Evolutionary conservation across 2,329 filamentous ascomycete species (phyloP).

Genomic region (Dothidotthia symphoricarpi): DNA sequence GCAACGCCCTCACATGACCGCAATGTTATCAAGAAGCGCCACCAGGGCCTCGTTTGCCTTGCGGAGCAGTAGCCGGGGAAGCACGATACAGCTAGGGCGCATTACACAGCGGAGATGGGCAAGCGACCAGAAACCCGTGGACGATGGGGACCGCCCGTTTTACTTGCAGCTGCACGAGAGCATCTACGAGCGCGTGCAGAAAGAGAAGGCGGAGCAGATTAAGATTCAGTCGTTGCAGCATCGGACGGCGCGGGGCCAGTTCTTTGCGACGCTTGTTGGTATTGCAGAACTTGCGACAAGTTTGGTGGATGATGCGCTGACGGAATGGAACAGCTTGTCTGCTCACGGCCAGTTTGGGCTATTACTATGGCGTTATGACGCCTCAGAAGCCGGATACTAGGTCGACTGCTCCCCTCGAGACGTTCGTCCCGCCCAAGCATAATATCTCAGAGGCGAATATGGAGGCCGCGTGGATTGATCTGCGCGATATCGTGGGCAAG

Average conservation of each 20-base stretch:
- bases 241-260: slow-evolving; percentile 39
- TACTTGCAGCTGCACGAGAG: slow-evolving; percentile 63
- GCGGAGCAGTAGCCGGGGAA: slow-evolving; percentile 10
- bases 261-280: slow-evolving; percentile 33
- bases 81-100: slow-evolving; percentile 11
- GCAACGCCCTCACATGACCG: slow-evolving; percentile 12
- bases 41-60: slow-evolving; percentile 24
- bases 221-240: slow-evolving; percentile 30
- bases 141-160: slow-evolving; percentile 50
- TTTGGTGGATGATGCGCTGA: slow-evolving; percentile 3
- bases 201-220: slow-evolving; percentile 58
- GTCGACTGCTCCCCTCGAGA: slow-evolving; percentile 59
- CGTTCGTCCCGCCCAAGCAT: slow-evolving; percentile 51
- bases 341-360: slow-evolving; percentile 53
- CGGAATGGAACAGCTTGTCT: slow-evolving; percentile 46
- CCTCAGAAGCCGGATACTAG: slow-evolving; percentile 48
- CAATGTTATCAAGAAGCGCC: slow-evolving; percentile 34
- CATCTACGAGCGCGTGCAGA: slow-evolving; percentile 57
- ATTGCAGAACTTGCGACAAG: slow-evolving; percentile 1
- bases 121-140: slow-evolving; percentile 21
- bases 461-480: slow-evolving; percentile 64
- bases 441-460: slow-evolving; percentile 58
- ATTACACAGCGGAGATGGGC: slow-evolving; percentile 39
- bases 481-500: slow-evolving; percentile 60
- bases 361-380: slow-evolving; percentile 55